phyloP scores from a whole-genome alignment of 1,284 basidiomycete species.

The Papiliotrema terrestris region DNA sequence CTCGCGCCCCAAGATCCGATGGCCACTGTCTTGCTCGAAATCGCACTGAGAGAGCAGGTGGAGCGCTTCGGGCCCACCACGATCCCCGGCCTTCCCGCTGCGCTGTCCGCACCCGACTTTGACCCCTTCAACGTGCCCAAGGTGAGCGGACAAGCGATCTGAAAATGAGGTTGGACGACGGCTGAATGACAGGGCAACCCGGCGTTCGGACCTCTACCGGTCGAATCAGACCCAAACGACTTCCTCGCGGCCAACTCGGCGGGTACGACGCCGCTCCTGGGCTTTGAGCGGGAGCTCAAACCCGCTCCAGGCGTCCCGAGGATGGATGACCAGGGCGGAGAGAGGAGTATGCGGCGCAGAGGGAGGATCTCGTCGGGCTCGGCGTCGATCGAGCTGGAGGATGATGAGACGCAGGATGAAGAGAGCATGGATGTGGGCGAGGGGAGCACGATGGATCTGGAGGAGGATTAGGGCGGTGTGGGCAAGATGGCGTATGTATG shows the following conservation, averaged over 20 bases:
- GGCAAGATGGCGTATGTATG: too few relatives aligned
- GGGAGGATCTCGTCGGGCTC: neutral
- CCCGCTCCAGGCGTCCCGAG: neutral
- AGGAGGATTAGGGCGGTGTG: constrained; percentile 27
- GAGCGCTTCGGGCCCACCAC: constrained; percentile 38
- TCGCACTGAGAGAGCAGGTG: constrained; percentile 61
- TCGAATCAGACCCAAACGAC: constrained; percentile 28
- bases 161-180: neutral
- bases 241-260: constrained; percentile 24
- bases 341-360: neutral
- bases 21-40: constrained; percentile 76
- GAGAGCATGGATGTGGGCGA: constrained; percentile 20
- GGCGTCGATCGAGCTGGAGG: neutral
- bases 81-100: constrained; percentile 36
- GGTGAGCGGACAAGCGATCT: constrained; percentile 7
- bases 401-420: neutral
- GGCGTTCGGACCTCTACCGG: constrained; percentile 34
- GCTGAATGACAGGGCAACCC: constrained; percentile 28
- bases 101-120: constrained; percentile 28
- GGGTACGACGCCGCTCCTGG: constrained; percentile 7
- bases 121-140: constrained; percentile 44
- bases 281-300: neutral
- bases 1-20: constrained; percentile 82
- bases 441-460: constrained; percentile 37
- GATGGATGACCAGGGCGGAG: neutral